Evolutionary conservation across 2,329 filamentous ascomycete species (phyloP), one percentile per base, ranked within the genome.

Genomic region (Claviceps digitariae): DNA sequence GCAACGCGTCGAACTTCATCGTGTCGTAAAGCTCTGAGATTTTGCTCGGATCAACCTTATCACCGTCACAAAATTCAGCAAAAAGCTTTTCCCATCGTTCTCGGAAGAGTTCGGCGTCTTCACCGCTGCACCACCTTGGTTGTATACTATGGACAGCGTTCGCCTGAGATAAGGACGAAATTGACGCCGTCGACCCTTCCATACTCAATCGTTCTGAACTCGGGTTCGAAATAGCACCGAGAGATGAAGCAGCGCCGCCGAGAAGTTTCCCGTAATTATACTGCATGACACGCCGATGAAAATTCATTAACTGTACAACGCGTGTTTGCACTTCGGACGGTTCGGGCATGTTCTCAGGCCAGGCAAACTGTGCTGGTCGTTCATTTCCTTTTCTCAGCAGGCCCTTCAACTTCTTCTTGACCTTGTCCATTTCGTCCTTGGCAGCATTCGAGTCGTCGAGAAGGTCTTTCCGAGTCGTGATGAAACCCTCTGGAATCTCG

Each of bases 11-110:
- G 59, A 97, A 98, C 69, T 98, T 98, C 93, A 98, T 97, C 21
- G 91, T 97, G 67, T 98, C 93, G 67, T 98, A 98, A 2, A 98
- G 78, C 71, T 98, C 93, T 5, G 90, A 96, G 57, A 98, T 91
- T 73, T 98, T 98, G 75, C 90, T 95, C 20, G 94, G 94, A 67
- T 98, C 93, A 20, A 97, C 90, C 73, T 98, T 98, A 63, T 98
- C 93, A 1, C 87, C 86, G 66, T 98, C 94, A 59, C 87, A 93
- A 63, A 98, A 98, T 65, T 98, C 93, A 48, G 84, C 82, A 69
- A 98, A 98, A 2, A 98, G 78, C 72, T 98, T 98, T 71, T 97
- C 93, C 93, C 93, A 98, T 31, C 93, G 82, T 67, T 98, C 93
- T 60, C 86, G 87, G 75, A 98, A 98, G 2, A 98, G 76, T 59